Percentiles rank a stretch among this genome's conserved stretches.
These are phyloP conservation scores for Closterium sp. DNA, from an alignment of 139 green algal species.

Conservation along the genomic window DNA sequence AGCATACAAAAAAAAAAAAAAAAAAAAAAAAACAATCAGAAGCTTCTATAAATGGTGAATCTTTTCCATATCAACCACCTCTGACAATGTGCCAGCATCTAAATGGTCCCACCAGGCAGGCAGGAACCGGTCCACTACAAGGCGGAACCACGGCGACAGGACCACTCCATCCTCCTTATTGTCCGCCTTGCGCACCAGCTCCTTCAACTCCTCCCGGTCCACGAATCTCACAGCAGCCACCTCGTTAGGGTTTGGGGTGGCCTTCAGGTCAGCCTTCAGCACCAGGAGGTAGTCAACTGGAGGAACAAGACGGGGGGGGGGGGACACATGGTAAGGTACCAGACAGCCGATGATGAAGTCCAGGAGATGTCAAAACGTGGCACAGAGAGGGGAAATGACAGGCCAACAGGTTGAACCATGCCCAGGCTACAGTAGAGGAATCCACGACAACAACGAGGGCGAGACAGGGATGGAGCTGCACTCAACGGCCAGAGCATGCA, in stretches of 20 bases:
- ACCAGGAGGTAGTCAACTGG: constrained; percentile 97
- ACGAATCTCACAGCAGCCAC: constrained; percentile 57
- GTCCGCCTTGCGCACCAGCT: constrained; percentile 56
- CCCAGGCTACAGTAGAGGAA: constrained; percentile 62
- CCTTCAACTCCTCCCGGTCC: constrained; percentile 50
- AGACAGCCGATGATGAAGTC: not conserved
- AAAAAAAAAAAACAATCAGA: too few relatives aligned
- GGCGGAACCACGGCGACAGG: constrained; percentile 91
- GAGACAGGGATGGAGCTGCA: not conserved
- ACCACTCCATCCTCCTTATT: constrained; percentile 54
- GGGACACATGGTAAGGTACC: too few relatives aligned
- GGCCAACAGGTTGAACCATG: constrained; percentile 5
- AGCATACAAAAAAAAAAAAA: too few relatives aligned
- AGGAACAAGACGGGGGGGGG: not conserved
- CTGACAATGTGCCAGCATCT: constrained; percentile 48
- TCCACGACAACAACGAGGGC: not conserved
- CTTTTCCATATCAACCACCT: constrained; percentile 42
- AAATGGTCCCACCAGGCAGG: constrained; percentile 82
- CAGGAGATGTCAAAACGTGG: not conserved
- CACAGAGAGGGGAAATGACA: too few relatives aligned
- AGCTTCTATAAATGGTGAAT: constrained; percentile 35
- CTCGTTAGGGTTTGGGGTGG: constrained; percentile 71
- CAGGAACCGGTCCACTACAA: constrained; percentile 85
- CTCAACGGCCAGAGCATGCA: constrained; percentile 68
- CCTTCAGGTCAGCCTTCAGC: constrained; percentile 47